A percentile compares a stretch with the other conserved stretches of the same genome.
phyloP scores from a whole-genome alignment of 768 basidiomycete genomes.

The Amyloporia xantha region DNA sequence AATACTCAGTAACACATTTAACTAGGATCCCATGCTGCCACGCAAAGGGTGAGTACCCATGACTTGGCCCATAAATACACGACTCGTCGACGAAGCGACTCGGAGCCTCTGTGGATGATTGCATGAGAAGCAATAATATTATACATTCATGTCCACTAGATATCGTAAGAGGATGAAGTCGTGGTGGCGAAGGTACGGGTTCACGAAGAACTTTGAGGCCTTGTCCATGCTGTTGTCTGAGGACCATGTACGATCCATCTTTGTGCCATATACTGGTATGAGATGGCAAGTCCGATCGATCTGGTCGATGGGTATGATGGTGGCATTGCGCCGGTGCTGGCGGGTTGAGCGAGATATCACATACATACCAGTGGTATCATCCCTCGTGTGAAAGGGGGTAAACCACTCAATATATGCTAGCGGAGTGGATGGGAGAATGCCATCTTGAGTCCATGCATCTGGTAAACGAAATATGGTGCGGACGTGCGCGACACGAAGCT shows the following conservation, averaged over 20 bases:
- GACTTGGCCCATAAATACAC: too few species aligned
- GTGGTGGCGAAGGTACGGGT: neutral
- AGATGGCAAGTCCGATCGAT: neutral
- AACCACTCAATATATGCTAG: constrained; percentile 2
- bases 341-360: neutral
- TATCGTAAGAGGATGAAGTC: neutral
- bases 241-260: neutral
- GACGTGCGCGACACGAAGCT: neutral
- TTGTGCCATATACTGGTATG: neutral
- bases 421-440: neutral
- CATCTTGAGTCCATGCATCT: neutral
- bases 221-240: neutral
- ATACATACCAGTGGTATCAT: neutral
- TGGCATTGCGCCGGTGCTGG: neutral
- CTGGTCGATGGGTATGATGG: neutral
- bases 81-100: too few species aligned
- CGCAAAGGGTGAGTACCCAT: too few species aligned
- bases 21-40: too few species aligned
- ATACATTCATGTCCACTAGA: too few species aligned
- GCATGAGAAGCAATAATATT: too few species aligned
- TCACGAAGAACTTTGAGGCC: neutral
- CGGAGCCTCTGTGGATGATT: too few species aligned
- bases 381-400: neutral
- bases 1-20: too few species aligned
- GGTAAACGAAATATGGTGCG: neutral